Evolutionary conservation across 2,329 filamentous ascomycete species (phyloP), one percentile per base, ranked within the genome.

Genomic region (Sclerotiophoma versabilis): DNA sequence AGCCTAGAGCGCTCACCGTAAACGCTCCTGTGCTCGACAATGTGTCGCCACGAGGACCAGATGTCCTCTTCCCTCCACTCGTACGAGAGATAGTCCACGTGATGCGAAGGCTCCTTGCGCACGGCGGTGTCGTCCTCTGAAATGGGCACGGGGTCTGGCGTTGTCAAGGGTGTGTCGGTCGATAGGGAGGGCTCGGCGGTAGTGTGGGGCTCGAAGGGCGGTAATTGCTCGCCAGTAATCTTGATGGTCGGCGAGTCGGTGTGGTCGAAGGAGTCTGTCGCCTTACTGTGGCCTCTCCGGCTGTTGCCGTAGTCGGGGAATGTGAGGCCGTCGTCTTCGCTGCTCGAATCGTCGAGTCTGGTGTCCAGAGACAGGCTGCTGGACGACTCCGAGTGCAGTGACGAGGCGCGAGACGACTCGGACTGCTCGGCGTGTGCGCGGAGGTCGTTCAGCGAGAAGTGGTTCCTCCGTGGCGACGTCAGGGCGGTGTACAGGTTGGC

Each of bases 51-150:
- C 1, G 93, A 97, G 5, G 91, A 89, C 93, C 93, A 98, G 22
- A 98, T 96, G 75, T 99, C 93, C 75, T 98, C 93, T 76, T 97
- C 92, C 59, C 85, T 87, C 91, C 93, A 96, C 58, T 93, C 87
- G 71, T 98, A 91, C 15, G 93, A 96, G 39, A 97, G 84, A 71
- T 96, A 96, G 76, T 96, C 93, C n/a, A 96, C 93, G 76, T 96
- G 92, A 61, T 92, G 83, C 38, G 92, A 92, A 1, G 92, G 92
- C 67, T 89, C 86, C 27, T 81, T 82, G 58, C 87, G 84, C 30
- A 96, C 81, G 10, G 89, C 88, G 9, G 87, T 89, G 74, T 96
- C 92, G 65, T 96, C 92, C 62, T 90, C 88, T 8, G 89, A 88
- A 26, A 87, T 59, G 39, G 58, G 66, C 8, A 70, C 54, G 7